phyloP scores from a whole-genome alignment of 2,329 filamentous ascomycete species.

The Colletotrichum incanum region DNA sequence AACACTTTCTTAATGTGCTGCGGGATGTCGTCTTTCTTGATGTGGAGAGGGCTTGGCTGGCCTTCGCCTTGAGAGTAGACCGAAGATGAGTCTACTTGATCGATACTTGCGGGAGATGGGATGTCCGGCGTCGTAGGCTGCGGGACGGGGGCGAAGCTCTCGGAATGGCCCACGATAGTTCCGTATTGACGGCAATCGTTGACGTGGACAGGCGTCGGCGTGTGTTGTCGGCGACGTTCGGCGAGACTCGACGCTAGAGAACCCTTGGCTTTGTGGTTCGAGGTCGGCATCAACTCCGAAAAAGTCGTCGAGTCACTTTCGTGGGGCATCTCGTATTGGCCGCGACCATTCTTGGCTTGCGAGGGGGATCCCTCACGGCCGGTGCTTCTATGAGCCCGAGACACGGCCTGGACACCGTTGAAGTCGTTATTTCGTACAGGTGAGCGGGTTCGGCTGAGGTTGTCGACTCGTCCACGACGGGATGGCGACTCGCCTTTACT shows the following conservation, averaged over 20 bases:
- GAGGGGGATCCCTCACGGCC: neutral
- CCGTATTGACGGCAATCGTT: constrained; percentile 35
- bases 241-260: constrained; percentile 38
- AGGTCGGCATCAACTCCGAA: constrained; percentile 37
- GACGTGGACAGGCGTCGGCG: constrained; percentile 26
- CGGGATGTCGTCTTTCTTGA: constrained; percentile 29
- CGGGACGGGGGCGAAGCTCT: constrained; percentile 45
- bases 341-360: neutral
- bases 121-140: constrained; percentile 40
- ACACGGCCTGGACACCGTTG: neutral
- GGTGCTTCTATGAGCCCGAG: constrained; percentile 2
- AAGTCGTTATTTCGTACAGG: constrained; percentile 44
- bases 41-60: constrained; percentile 19
- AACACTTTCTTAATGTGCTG: constrained; percentile 36
- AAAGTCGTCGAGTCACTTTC: constrained; percentile 39
- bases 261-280: constrained; percentile 16
- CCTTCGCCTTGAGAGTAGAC: constrained; percentile 40
- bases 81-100: constrained; percentile 38
- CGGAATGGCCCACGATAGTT: constrained; percentile 15
- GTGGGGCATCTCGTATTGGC: neutral
- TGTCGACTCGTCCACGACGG: constrained; percentile 43
- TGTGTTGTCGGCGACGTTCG: constrained; percentile 35
- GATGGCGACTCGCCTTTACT: constrained; percentile 50
- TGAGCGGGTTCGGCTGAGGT: constrained; percentile 45
- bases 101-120: neutral